Evolutionary conservation across 306 rosid genomes (phyloP), one percentile per base, ranked within the genome.

Genomic region (Cucurbita moschata): DNA sequence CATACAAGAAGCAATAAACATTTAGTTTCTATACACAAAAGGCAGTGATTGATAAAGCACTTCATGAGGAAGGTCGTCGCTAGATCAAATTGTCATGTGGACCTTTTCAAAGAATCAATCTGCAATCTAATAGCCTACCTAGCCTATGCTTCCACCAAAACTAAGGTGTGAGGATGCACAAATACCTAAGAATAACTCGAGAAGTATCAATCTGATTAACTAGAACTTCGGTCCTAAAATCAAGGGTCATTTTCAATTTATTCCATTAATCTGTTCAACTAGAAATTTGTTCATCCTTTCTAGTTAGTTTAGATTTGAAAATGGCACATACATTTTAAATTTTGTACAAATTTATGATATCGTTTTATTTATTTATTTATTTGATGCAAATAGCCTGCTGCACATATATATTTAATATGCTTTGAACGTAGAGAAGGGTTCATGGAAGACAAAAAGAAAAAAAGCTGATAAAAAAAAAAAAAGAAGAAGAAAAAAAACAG

Each of bases 391-490:
- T 61, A 58, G 12, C 3, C 64, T 58, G 18, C 16, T 12, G 35
- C 35, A 6, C 66, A 60, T 60, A 30, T 13, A 60, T 35, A 60
- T 7, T 35, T 13, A 37, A 37, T 35, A 0, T 35, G 19, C 35
- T 61, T 37, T 26, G 42, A 19, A 30, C 35, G 35, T 30, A 21
- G 43, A 61, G 18, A 13, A 2, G 67, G 67, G 19, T 37, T 62
- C 3, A 57, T 43, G 73, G 53, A 68, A 11, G 55, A 50, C 49
- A 69, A 3, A 47, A 42, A 51, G 75, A 15, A 78, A 44, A 61
- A 71, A 18, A 80, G 72, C n/a, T 30, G 13, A 43, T 26, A 69
- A 62, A 81, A 79, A 66, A 66, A 73, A 79, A 66, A 66, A 73
- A 72, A 52, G 10, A 35, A 57, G 67, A 76, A 30, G 0, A 30